These are phyloP conservation scores for Xylaria sp. DNA, from an alignment of 2,329 filamentous ascomycete species.

Conservation along the genomic window DNA sequence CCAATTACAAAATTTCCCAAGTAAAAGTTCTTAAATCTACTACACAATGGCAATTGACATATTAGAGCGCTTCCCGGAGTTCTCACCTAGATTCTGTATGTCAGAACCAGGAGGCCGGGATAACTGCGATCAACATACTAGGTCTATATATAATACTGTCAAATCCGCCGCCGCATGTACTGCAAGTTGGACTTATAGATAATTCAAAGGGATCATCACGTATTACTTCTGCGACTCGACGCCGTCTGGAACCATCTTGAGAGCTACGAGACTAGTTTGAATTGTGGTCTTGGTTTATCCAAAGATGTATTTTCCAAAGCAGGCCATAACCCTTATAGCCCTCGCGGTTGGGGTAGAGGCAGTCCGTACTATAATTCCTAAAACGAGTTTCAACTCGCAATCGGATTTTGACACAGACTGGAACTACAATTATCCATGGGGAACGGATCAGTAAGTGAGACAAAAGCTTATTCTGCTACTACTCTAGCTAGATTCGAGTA, in stretches of 20 bases:
- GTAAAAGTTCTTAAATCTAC: background rate
- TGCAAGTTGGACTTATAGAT: no score
- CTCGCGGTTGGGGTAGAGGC: slow-evolving; percentile 43
- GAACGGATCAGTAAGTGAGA: slow-evolving; percentile 58
- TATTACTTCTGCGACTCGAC: no score
- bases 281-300: background rate
- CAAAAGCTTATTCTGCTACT: background rate
- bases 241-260: no score
- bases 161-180: no score
- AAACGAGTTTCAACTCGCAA: slow-evolving; percentile 53
- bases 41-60: background rate
- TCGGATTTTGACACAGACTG: slow-evolving; percentile 58
- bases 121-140: no score
- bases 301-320: slow-evolving; percentile 29
- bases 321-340: slow-evolving; percentile 34
- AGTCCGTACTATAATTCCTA: slow-evolving; percentile 54
- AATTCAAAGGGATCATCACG: no score
- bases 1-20: background rate
- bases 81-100: background rate
- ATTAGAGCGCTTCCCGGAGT: background rate
- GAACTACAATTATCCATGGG: slow-evolving; percentile 67
- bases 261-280: background rate
- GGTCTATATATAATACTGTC: no score
- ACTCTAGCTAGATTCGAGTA: background rate
- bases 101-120: no score